phyloP scores from a whole-genome alignment of 2,329 filamentous ascomycete species.

The Fusarium hostae region DNA sequence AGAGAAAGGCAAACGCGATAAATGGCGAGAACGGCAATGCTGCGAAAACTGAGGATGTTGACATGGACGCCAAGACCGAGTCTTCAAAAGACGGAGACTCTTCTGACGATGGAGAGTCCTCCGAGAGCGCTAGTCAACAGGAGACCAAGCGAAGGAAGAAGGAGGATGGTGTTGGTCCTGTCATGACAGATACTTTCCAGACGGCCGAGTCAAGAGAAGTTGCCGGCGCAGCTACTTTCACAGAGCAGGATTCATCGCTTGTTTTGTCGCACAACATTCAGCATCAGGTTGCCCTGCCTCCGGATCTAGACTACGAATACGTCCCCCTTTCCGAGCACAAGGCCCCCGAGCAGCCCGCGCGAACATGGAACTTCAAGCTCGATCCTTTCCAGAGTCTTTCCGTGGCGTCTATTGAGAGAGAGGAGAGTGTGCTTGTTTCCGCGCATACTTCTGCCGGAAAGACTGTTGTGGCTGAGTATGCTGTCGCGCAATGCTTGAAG shows the following conservation, averaged over 20 bases:
- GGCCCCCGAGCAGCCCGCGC: slow-evolving; percentile 85
- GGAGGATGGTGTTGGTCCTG: slow-evolving; percentile 71
- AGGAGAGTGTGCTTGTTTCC: slow-evolving; percentile 95
- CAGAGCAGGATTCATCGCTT: slow-evolving; percentile 74
- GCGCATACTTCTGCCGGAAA: slow-evolving; percentile 98
- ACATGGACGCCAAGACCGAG: slow-evolving; percentile 56
- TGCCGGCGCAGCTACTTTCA: slow-evolving; percentile 78
- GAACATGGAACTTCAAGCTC: slow-evolving; percentile 87
- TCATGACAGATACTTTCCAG: slow-evolving; percentile 93
- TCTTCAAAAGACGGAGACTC: slow-evolving; percentile 52
- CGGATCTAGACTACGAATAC: slow-evolving; percentile 93
- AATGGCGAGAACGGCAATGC: slow-evolving; percentile 59
- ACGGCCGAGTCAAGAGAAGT: slow-evolving; percentile 94
- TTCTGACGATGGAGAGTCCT: slow-evolving; percentile 49
- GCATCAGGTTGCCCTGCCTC: slow-evolving; percentile 95
- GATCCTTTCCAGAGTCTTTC: slow-evolving; percentile 98
- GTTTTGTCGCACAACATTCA: slow-evolving; percentile 97
- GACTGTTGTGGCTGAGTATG: slow-evolving; percentile 98
- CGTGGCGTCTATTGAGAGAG: slow-evolving; percentile 92
- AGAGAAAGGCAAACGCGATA: slow-evolving; percentile 82
- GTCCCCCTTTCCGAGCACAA: slow-evolving; percentile 95
- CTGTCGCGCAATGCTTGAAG: slow-evolving; percentile 95
- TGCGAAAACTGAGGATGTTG: slow-evolving; percentile 39
- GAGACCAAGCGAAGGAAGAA: slow-evolving; percentile 73
- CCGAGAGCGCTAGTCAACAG: slow-evolving; percentile 61